phyloP scores from a whole-genome alignment of 345 rosid species.

The Linum trigynum region DNA sequence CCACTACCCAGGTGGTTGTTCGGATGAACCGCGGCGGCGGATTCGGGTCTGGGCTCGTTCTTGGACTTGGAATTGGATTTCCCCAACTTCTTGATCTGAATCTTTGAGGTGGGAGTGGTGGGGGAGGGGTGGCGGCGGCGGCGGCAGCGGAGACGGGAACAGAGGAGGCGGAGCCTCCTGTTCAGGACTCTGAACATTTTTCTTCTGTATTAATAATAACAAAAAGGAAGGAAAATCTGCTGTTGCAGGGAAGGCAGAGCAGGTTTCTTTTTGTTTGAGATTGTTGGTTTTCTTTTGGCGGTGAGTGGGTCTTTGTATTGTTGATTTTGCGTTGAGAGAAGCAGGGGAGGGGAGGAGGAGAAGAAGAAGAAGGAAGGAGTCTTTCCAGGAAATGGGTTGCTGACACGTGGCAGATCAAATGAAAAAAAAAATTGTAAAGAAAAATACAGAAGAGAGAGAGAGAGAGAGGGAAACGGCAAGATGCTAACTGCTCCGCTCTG shows the following conservation, averaged over 20 bases:
- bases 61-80: constrained; percentile 23
- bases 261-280: constrained; percentile 1
- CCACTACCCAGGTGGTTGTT: constrained; percentile 21
- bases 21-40: constrained; percentile 34
- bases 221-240: constrained; percentile 1
- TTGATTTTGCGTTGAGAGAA: constrained; percentile 1
- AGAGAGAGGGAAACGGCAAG: constrained; percentile 4
- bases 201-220: neutral
- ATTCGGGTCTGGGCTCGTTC: constrained; percentile 8
- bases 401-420: constrained; percentile 35
- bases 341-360: neutral
- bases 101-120: constrained; percentile 28
- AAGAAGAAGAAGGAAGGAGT: constrained; percentile 2
- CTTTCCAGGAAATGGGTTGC: constrained; percentile 27
- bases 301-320: neutral
- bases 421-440: neutral
- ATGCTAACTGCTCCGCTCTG: constrained; percentile 32
- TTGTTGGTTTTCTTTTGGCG: neutral
- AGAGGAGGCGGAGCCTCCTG: constrained; percentile 41
- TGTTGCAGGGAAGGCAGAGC: constrained; percentile 1
- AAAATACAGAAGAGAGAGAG: neutral
- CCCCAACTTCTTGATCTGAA: constrained; percentile 36
- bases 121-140: constrained; percentile 37
- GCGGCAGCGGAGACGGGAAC: constrained; percentile 58
- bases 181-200: constrained; percentile 49